A percentile compares a stretch with the other conserved stretches of the same genome.
phyloP scores from a whole-genome alignment of 495 filamentous ascomycete species.

The Daldinia decipiens region DNA sequence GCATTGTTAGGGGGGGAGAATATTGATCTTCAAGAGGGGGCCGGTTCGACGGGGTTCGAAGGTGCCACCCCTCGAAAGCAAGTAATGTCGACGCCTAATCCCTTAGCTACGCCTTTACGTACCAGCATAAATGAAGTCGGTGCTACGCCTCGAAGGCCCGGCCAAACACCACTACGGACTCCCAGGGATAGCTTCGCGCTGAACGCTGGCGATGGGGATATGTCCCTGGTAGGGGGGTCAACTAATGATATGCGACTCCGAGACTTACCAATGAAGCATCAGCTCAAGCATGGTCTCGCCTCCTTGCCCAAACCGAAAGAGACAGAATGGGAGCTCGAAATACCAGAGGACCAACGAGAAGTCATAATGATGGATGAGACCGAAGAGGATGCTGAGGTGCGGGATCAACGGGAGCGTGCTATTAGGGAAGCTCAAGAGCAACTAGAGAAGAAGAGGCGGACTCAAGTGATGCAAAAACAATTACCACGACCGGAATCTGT shows the following conservation, averaged over 20 bases:
- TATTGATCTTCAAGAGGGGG: constrained; percentile 83
- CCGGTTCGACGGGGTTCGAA: constrained; percentile 87
- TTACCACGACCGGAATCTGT: constrained; percentile 81
- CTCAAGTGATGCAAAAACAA: constrained; percentile 86
- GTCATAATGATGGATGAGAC: constrained; percentile 59
- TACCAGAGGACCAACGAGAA: constrained; percentile 85
- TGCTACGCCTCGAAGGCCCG: constrained; percentile 75
- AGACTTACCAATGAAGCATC: constrained; percentile 75
- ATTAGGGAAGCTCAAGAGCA: constrained; percentile 75
- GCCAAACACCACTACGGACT: constrained; percentile 89
- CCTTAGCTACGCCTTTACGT: constrained; percentile 90
- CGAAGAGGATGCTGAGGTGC: constrained; percentile 86
- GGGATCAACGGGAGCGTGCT: constrained; percentile 76
- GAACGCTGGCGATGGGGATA: constrained; percentile 72
- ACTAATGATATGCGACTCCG: constrained; percentile 79
- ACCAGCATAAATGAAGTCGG: constrained; percentile 72
- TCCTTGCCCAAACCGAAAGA: constrained; percentile 91
- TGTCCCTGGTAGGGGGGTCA: constrained; percentile 77
- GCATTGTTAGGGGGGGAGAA: constrained; percentile 95
- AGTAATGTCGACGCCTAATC: constrained; percentile 88
- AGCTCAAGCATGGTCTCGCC: constrained; percentile 78
- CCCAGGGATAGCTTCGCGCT: constrained; percentile 90
- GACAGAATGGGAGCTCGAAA: constrained; percentile 88
- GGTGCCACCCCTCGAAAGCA: constrained; percentile 84
- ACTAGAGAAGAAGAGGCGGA: constrained; percentile 83